Evolutionary conservation across 2,329 filamentous ascomycete species (phyloP).

Genomic region (Cercospora sojina): DNA sequence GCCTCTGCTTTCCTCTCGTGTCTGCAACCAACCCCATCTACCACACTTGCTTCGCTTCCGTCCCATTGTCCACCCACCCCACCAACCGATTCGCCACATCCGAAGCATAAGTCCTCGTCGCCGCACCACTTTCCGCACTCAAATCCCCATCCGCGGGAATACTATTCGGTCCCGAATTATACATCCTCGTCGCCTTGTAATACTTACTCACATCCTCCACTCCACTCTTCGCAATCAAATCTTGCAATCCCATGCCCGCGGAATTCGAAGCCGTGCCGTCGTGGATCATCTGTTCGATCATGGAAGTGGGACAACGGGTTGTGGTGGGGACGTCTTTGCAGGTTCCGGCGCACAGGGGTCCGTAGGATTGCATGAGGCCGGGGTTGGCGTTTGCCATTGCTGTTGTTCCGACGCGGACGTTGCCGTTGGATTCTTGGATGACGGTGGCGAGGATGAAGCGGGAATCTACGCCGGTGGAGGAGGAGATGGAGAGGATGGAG

Average conservation of each 20-base stretch:
- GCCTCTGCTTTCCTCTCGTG: background rate
- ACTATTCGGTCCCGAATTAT: slow-evolving; percentile 46
- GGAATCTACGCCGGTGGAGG: slow-evolving; percentile 38
- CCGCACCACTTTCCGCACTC: slow-evolving; percentile 8
- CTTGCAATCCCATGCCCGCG: slow-evolving; percentile 44
- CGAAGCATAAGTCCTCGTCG: slow-evolving; percentile 17
- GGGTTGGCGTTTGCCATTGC: slow-evolving; percentile 44
- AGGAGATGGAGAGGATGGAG: slow-evolving; percentile 38
- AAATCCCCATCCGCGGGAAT: slow-evolving; percentile 10
- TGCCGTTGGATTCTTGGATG: slow-evolving; percentile 49
- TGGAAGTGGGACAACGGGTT: slow-evolving; percentile 41
- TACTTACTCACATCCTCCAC: slow-evolving; percentile 40
- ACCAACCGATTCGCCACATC: slow-evolving; percentile 22
- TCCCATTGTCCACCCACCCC: slow-evolving; percentile 5
- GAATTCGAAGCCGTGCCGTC: slow-evolving; percentile 46
- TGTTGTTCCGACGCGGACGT: slow-evolving; percentile 45
- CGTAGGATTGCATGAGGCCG: slow-evolving; percentile 48
- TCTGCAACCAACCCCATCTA: background rate
- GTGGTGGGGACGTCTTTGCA: slow-evolving; percentile 28
- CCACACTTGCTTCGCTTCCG: background rate
- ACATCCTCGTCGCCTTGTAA: slow-evolving; percentile 49
- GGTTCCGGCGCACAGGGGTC: slow-evolving; percentile 35
- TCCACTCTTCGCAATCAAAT: slow-evolving; percentile 37
- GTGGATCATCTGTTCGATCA: slow-evolving; percentile 42
- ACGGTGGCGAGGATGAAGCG: slow-evolving; percentile 45